A percentile compares a stretch with the other conserved stretches of the same genome.
phyloP scores from a whole-genome alignment of 768 basidiomycete genomes.

The Peribolospora baueri region DNA sequence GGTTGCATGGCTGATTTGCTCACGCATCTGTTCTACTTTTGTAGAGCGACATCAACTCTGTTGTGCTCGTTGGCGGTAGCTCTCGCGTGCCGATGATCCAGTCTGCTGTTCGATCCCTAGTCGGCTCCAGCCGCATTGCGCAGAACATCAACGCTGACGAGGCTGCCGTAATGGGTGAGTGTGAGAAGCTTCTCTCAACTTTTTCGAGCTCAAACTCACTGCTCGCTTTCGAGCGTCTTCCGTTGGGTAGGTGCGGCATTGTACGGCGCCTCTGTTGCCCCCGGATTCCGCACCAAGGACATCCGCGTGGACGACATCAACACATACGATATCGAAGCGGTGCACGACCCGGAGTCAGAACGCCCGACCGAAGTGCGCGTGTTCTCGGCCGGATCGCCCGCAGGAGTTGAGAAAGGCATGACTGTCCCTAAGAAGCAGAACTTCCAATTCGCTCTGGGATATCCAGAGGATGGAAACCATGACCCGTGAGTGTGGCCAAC shows the following conservation, averaged over 20 bases:
- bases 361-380: too few species aligned
- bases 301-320: slow-evolving; percentile 57
- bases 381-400: too few species aligned
- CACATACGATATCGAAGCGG: slow-evolving; percentile 33
- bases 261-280: slow-evolving; percentile 63
- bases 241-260: slow-evolving; percentile 42
- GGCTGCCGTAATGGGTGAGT: slow-evolving; percentile 58
- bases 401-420: not conserved
- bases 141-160: slow-evolving; percentile 94
- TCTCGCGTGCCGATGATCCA: slow-evolving; percentile 84
- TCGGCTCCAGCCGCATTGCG: slow-evolving; percentile 68
- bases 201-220: not conserved
- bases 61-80: slow-evolving; percentile 78
- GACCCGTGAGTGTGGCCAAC: not conserved
- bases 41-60: slow-evolving; percentile 57
- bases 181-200: not conserved
- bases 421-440: not conserved
- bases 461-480: not conserved
- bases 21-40: too few species aligned
- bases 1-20: not conserved
- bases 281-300: slow-evolving; percentile 85
- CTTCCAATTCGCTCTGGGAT: not conserved
- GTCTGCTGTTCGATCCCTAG: slow-evolving; percentile 44
- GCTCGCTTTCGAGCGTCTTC: slow-evolving; percentile 1
- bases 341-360: not conserved